Conservation (phyloP, 345 rosid genomes). For the Psidium guajava region DNA sequence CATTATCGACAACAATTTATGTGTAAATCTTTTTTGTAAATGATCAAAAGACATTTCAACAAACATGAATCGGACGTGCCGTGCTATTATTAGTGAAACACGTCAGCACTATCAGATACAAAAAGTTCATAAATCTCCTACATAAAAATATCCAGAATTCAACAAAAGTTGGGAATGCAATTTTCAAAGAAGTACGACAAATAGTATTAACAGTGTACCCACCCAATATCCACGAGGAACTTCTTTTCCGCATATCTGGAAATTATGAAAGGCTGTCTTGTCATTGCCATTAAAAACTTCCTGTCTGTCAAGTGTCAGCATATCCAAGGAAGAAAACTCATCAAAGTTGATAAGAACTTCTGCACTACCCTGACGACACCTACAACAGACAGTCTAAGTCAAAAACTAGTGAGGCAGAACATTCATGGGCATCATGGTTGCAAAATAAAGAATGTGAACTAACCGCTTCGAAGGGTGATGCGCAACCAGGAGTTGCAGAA, state of each 20-base stretch:
- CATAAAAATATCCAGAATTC: neutral
- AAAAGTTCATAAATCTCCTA: neutral
- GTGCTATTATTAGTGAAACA: neutral
- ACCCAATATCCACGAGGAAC: constrained; percentile 99
- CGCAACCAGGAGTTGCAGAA: constrained; percentile 76
- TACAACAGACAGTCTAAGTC: constrained; percentile 21
- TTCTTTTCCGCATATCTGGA: constrained; percentile 83
- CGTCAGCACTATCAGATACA: neutral
- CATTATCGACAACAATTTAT: too few species aligned
- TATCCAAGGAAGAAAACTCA: constrained; percentile 52
- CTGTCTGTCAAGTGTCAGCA: constrained; percentile 17
- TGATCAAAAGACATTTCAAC: neutral
- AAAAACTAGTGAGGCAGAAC: constrained; percentile 16
- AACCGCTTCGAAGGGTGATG: constrained; percentile 97
- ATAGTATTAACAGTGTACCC: constrained; percentile 1
- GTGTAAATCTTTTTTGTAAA: too few species aligned
- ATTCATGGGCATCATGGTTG: neutral
- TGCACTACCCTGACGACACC: constrained; percentile 97
- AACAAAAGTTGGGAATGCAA: neutral
- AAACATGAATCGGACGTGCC: neutral
- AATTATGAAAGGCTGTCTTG: constrained; percentile 26
- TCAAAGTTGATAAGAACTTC: constrained; percentile 76
- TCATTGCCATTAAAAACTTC: constrained; percentile 15
- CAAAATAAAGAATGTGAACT: neutral
- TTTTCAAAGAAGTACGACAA: neutral